Evolutionary conservation across 2,329 filamentous ascomycete genomes (phyloP).

Genomic region (Phialocephala sp.): DNA sequence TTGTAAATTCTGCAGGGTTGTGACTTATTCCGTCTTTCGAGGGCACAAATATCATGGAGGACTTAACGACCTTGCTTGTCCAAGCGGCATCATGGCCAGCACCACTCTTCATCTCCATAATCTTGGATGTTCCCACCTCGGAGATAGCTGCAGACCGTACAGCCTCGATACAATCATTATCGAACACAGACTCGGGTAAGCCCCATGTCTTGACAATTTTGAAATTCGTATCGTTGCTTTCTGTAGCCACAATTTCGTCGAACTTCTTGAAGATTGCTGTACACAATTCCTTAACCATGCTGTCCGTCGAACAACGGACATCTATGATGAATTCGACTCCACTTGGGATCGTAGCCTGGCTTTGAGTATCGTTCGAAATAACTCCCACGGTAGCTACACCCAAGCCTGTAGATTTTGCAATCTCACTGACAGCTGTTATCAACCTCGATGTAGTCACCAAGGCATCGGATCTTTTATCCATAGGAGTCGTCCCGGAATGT

Average conservation of each 20-base stretch:
- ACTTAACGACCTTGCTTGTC: constrained; percentile 42
- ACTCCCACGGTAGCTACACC: constrained; percentile 38
- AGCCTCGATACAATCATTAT: constrained; percentile 32
- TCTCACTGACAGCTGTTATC: constrained; percentile 33
- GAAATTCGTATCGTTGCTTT: constrained; percentile 31
- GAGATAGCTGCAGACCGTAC: constrained; percentile 33
- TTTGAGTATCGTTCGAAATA: constrained; percentile 33
- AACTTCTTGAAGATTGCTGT: constrained; percentile 35
- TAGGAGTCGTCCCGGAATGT: constrained; percentile 43
- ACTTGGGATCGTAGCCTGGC: constrained; percentile 34
- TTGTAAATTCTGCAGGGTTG: constrained; percentile 66
- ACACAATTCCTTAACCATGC: constrained; percentile 34
- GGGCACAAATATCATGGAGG: constrained; percentile 70
- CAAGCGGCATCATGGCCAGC: constrained; percentile 38
- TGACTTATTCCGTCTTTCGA: constrained; percentile 67
- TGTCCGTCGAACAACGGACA: constrained; percentile 30
- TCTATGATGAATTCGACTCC: constrained; percentile 39
- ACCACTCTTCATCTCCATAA: constrained; percentile 38
- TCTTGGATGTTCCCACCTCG: constrained; percentile 28
- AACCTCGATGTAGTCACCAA: constrained; percentile 52
- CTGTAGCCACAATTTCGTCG: constrained; percentile 30
- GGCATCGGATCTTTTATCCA: constrained; percentile 68
- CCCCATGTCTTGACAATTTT: constrained; percentile 34
- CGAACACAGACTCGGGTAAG: constrained; percentile 34
- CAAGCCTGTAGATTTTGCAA: constrained; percentile 26